Evolutionary conservation across 1,284 basidiomycete species (phyloP).

Genomic region (Sporisorium scitamineum): DNA sequence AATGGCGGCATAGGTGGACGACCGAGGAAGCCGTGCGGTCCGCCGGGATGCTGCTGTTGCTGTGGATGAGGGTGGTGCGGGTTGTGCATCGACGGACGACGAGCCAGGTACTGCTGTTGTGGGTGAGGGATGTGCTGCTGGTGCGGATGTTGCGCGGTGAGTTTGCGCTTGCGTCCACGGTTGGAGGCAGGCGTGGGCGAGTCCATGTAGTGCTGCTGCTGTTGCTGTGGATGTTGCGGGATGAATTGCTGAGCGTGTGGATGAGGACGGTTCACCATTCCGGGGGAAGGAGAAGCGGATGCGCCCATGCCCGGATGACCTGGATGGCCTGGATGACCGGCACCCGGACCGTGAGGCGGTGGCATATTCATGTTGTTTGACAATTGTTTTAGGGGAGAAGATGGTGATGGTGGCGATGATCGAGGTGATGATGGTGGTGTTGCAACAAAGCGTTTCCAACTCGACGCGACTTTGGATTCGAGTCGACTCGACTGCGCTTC

Average conservation of each 20-base stretch:
- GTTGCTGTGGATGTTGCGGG: conserved; percentile 31
- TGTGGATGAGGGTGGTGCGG: conserved; percentile 20
- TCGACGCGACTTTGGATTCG: conserved; percentile 9
- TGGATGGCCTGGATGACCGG: conserved; percentile 35
- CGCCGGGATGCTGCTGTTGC: conserved; percentile 12
- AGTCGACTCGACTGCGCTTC: not conserved
- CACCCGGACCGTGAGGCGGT: conserved; percentile 41
- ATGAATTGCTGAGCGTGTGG: conserved; percentile 37
- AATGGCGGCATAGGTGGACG: conserved; percentile 25
- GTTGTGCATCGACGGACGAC: conserved; percentile 38
- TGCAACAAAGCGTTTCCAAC: not conserved
- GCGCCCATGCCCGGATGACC: conserved; percentile 20
- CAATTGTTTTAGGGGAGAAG: not conserved
- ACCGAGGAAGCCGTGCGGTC: conserved; percentile 18
- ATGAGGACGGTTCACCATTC: conserved; percentile 38
- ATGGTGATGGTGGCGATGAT: not conserved
- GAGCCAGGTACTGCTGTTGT: conserved; percentile 23
- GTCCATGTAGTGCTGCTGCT: conserved; percentile 38
- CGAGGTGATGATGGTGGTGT: conserved; percentile 11
- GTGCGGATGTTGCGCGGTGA: conserved; percentile 30
- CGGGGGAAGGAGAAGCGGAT: conserved; percentile 34
- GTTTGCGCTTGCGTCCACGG: conserved; percentile 47
- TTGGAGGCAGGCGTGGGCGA: conserved; percentile 31
- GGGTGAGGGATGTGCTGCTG: conserved; percentile 12
- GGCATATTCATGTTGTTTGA: conserved; percentile 43